Percentiles rank a stretch among this genome's conserved stretches.
phyloP scores from a whole-genome alignment of 768 basidiomycete genomes.

The Agaricus sinodeliciosus region DNA sequence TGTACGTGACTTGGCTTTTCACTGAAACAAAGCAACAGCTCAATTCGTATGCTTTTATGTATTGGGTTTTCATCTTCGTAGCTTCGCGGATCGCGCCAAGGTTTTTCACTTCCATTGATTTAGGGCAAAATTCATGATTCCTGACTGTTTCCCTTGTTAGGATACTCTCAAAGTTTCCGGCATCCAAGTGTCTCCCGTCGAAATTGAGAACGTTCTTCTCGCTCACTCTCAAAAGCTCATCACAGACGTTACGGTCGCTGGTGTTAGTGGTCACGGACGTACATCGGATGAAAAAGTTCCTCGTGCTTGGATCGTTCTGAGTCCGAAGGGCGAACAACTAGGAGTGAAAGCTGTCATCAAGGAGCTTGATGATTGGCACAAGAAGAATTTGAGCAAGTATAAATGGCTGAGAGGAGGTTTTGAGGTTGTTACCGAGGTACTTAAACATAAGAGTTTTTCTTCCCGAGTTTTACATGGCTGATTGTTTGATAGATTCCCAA shows the following conservation, averaged over 20 bases:
- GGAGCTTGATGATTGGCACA: slow-evolving; percentile 54
- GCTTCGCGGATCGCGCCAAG: slow-evolving; percentile 75
- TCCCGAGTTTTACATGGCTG: not conserved
- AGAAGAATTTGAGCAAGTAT: slow-evolving; percentile 59
- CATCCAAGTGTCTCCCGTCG: slow-evolving; percentile 71
- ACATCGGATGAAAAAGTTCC: slow-evolving; percentile 70
- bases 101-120: slow-evolving; percentile 22
- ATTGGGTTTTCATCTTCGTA: slow-evolving; percentile 18
- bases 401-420: slow-evolving; percentile 77
- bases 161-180: slow-evolving; percentile 81
- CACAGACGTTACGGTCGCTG: slow-evolving; percentile 63
- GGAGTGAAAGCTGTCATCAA: slow-evolving; percentile 35
- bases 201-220: slow-evolving; percentile 65
- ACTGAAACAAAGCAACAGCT: not conserved
- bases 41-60: not conserved
- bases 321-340: slow-evolving; percentile 40
- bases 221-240: slow-evolving; percentile 57
- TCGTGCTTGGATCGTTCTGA: slow-evolving; percentile 74
- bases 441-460: slow-evolving; percentile 13
- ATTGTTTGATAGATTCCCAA: slow-evolving; percentile 53
- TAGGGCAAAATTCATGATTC: not conserved
- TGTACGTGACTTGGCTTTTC: slow-evolving; percentile 32
- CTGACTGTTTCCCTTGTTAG: slow-evolving; percentile 21
- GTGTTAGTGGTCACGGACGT: slow-evolving; percentile 58
- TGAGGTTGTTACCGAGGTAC: slow-evolving; percentile 54